Conservation (phyloP, 2,329 filamentous ascomycete genomes). For the Scedosporium minutisporum region DNA sequence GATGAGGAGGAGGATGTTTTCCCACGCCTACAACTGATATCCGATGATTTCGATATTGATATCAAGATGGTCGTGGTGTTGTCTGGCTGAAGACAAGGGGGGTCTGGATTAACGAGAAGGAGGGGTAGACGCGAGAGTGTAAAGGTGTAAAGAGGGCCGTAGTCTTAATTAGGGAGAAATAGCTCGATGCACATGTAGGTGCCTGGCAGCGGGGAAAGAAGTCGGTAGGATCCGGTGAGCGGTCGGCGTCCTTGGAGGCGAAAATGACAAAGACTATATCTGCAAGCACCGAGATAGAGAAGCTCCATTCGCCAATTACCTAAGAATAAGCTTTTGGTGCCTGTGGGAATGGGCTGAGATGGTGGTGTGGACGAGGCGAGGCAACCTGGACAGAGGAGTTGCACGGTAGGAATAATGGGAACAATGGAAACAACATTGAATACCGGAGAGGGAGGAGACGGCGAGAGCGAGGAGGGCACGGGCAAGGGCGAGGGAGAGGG, state of each 20-base stretch:
- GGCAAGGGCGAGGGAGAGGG: too few relatives aligned
- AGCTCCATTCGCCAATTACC: not conserved
- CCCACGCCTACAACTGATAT: too few relatives aligned
- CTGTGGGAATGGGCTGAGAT: not conserved
- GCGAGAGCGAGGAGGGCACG: too few relatives aligned
- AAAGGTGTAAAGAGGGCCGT: not conserved
- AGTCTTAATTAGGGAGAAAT: not conserved
- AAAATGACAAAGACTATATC: not conserved
- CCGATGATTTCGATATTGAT: not conserved
- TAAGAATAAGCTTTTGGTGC: not conserved
- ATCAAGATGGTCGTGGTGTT: not conserved
- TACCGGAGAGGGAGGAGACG: too few relatives aligned
- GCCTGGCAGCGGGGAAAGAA: not conserved
- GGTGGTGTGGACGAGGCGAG: not conserved
- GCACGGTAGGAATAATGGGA: not conserved
- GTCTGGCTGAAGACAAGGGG: not conserved
- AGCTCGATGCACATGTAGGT: slow-evolving; percentile 1
- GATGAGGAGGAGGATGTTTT: too few relatives aligned
- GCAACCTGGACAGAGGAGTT: not conserved
- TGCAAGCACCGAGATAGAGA: not conserved
- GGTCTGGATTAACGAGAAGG: not conserved
- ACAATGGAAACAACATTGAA: too few relatives aligned
- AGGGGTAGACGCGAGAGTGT: not conserved
- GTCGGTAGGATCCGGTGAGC: not conserved
- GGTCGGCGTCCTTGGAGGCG: not conserved